A percentile compares a stretch with the other conserved stretches of the same genome.
Conservation (phyloP, 148 eudicot species). For the Amaranthus palmeri region DNA sequence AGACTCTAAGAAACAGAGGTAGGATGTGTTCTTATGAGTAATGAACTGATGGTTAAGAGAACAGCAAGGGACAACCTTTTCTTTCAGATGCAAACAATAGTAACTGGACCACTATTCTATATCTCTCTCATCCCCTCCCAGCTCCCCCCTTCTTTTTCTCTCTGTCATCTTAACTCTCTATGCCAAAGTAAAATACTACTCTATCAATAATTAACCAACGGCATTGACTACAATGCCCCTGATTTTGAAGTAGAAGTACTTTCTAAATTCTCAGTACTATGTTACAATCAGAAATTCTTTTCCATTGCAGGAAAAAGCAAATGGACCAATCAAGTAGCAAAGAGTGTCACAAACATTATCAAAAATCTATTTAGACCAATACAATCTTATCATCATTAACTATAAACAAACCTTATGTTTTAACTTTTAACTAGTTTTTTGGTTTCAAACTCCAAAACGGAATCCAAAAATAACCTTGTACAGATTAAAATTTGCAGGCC, state of each 20-base stretch:
- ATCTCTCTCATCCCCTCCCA: background rate
- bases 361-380: too few species aligned
- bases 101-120: constrained; percentile 44
- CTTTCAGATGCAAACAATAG: constrained; percentile 31
- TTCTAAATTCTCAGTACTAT: constrained; percentile 3
- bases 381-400: too few species aligned
- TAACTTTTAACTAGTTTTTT: too few species aligned
- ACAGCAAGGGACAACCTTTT: constrained; percentile 42
- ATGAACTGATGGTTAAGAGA: constrained; percentile 32
- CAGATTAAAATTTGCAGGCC: too few species aligned
- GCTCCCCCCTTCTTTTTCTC: too few species aligned
- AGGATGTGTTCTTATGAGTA: constrained; percentile 32
- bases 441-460: too few species aligned
- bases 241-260: constrained; percentile 1
- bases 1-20: constrained; percentile 26
- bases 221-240: constrained; percentile 38
- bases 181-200: constrained; percentile 5
- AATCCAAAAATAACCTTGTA: too few species aligned
- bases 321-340: too few species aligned
- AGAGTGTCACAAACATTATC: too few species aligned
- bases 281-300: constrained; percentile 18
- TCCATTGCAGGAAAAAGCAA: background rate
- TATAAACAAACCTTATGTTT: too few species aligned
- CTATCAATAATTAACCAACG: constrained; percentile 22
- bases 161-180: background rate